These are phyloP conservation scores for Rubroboletus satanas DNA, from an alignment of 768 basidiomycete species.

Conservation along the genomic window DNA sequence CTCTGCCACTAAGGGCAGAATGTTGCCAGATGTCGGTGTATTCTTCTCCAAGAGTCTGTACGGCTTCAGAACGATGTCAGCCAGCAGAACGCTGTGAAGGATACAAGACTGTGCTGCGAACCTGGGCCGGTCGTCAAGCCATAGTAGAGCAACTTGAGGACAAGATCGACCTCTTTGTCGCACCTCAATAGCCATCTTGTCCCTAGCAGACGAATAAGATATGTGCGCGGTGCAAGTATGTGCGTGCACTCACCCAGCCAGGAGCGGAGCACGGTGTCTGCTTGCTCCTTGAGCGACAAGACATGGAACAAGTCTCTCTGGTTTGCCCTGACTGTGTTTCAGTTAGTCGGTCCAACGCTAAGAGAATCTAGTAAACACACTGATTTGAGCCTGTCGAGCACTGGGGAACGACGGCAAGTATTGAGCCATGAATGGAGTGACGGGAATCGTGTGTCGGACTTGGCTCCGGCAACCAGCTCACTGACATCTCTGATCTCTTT, in stretches of 20 bases:
- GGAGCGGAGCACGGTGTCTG: conserved; percentile 67
- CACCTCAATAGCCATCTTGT: conserved; percentile 76
- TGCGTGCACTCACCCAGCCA: conserved; percentile 59
- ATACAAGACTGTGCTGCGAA: conserved; percentile 28
- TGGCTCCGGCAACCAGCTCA: neutral
- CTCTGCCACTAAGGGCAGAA: conserved; percentile 37
- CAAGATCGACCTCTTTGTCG: conserved; percentile 75
- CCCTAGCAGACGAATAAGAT: conserved; percentile 42
- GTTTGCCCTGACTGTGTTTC: conserved; percentile 67
- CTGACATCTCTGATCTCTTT: neutral
- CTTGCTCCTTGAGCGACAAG: conserved; percentile 67
- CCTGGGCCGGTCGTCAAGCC: conserved; percentile 73
- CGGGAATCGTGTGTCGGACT: conserved; percentile 4
- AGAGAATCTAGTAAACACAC: conserved; percentile 42
- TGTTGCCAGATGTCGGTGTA: conserved; percentile 84
- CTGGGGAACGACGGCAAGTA: conserved; percentile 54
- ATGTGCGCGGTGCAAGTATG: neutral
- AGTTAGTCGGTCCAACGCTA: conserved; percentile 4
- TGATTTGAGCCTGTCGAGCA: conserved; percentile 85
- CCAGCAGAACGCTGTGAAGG: neutral
- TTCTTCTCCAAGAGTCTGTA: conserved; percentile 86
- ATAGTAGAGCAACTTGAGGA: conserved; percentile 67
- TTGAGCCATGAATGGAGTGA: conserved; percentile 10
- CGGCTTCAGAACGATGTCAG: conserved; percentile 42
- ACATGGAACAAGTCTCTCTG: conserved; percentile 81